These are phyloP conservation scores for Psophocarpus tetragonolobus DNA, from an alignment of 306 rosid species.

Conservation along the genomic window DNA sequence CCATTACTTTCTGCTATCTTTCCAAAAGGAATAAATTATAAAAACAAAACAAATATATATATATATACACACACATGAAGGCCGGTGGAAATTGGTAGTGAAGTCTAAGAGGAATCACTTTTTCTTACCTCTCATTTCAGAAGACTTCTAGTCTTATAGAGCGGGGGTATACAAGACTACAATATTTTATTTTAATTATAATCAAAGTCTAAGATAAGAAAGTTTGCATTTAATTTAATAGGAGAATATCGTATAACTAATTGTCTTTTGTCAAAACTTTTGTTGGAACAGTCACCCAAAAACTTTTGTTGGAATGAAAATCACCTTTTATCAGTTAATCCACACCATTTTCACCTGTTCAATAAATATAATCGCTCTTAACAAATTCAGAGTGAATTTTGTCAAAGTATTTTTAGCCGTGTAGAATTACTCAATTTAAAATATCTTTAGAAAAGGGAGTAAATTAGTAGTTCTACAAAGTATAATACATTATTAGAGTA, in stretches of 20 bases:
- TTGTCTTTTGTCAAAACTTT: not conserved
- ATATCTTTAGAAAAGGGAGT: too few relatives aligned
- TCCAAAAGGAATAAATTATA: slow-evolving; percentile 14
- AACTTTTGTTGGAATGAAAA: not conserved
- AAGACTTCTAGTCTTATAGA: not conserved
- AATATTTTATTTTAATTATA: not conserved
- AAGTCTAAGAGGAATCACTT: slow-evolving; percentile 6
- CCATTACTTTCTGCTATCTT: slow-evolving; percentile 16
- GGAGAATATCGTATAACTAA: not conserved
- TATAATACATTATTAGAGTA: too few relatives aligned
- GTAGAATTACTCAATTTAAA: too few relatives aligned
- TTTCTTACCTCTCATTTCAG: not conserved
- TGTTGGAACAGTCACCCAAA: not conserved
- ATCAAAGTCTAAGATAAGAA: not conserved
- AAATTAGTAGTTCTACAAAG: too few relatives aligned
- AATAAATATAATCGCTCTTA: too few relatives aligned
- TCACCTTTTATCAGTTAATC: too few relatives aligned
- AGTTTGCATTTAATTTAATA: not conserved
- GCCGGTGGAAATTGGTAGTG: not conserved
- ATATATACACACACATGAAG: too few relatives aligned
- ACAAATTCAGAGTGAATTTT: too few relatives aligned
- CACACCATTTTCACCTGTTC: too few relatives aligned
- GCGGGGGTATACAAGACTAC: not conserved
- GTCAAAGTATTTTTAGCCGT: too few relatives aligned
- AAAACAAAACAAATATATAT: not conserved